Evolutionary conservation across 805 yeast species (phyloP), one percentile per base, ranked within the genome.

Genomic region (Kodamaea leandrae): DNA sequence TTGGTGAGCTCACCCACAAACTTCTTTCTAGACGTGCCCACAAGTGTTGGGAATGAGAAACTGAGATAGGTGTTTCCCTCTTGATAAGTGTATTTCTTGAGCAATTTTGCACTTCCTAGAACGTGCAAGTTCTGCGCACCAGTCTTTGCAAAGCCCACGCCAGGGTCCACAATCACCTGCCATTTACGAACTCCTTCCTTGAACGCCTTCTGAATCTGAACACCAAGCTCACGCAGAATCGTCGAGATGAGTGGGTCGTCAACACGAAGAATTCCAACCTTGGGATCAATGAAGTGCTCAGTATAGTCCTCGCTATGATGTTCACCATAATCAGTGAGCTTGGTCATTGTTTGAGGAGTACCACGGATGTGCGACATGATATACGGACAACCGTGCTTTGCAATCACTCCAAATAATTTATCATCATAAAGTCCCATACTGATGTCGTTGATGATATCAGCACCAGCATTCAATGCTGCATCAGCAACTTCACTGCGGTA

Each of bases 151-250:
- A 93, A 93, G 2, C 99, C 99, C 30, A 93, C 64, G 2, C 99
- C 99, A 0, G 99, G 99, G 58, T 93, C 99, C 3, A 89, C 54
- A 13, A 93, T 79, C 3, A 93, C 67, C 62, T 93, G 98, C 96
- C 96, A 93, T 60, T 91, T 80, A 44, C 73, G 70, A 1, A 91
- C 78, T 4, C 96, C 96, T 0, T 60, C 64, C 1, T 50, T 52
- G 32, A 76, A 63, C 9, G 96, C 95, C 41, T 65, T 70, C 0
- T 60, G 50, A 20, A 88, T 71, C 41, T 78, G 76, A 2, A 50
- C 48, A 6, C 80, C 66, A 38, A 91, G 63, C 58, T 93, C 99
- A 35, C 77, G 61, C 4, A 83, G 76, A 4, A 88, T 72, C 2
- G 77, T 81, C 32, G 76, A 71, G 27, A 82, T 60, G 16, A 83